Evolutionary conservation across 1,284 basidiomycete genomes (phyloP).

Genomic region (Vanrija humicola): DNA sequence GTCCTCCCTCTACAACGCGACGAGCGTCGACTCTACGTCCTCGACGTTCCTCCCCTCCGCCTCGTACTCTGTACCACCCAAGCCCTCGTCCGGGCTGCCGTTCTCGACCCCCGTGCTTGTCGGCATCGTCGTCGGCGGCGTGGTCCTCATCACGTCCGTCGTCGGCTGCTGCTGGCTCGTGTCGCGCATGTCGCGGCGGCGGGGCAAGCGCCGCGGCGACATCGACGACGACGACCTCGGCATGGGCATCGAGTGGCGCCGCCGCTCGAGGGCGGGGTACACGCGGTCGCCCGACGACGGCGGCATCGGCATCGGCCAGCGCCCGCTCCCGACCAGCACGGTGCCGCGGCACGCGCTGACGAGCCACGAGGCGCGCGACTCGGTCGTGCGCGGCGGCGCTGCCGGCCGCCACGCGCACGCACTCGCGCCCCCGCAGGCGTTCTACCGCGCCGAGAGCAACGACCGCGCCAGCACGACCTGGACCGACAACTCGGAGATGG

Average conservation of each 20-base stretch:
- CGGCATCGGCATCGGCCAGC: background rate
- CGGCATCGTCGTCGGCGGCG: constrained; percentile 9
- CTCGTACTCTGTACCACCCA: no score
- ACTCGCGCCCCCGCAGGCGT: background rate
- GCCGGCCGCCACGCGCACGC: background rate
- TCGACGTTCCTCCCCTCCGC: no score
- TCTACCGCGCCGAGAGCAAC: background rate
- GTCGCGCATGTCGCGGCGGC: background rate
- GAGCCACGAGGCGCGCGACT: constrained; percentile 7
- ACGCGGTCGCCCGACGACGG: background rate
- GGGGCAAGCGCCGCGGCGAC: background rate
- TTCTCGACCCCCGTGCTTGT: constrained; percentile 1
- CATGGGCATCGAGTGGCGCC: background rate
- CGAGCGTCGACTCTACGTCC: no score
- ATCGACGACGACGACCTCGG: constrained; percentile 5
- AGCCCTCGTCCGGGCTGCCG: background rate
- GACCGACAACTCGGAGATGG: constrained; percentile 35
- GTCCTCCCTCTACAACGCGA: no score
- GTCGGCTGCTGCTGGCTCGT: background rate
- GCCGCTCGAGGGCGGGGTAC: background rate
- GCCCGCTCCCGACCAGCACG: background rate
- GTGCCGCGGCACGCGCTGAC: background rate
- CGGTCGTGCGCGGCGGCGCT: background rate
- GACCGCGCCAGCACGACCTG: constrained; percentile 13
- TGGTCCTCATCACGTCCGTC: constrained; percentile 1